Conservation (phyloP, 176 grass and related monocot species). For the Carex pumila region DNA sequence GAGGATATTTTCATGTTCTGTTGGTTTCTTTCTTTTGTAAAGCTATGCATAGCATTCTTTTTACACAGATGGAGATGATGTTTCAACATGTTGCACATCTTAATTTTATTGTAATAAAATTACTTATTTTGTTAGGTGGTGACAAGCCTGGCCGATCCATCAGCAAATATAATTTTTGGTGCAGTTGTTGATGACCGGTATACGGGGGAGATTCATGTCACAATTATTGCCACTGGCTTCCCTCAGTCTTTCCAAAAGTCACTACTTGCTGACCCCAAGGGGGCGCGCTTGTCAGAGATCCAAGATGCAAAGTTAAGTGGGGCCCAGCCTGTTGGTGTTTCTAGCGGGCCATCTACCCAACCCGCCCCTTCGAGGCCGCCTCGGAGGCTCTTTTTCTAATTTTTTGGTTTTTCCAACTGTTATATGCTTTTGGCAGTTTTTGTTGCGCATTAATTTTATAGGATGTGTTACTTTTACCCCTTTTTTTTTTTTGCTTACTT, state of each 20-base stretch:
- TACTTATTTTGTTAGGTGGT: constrained; percentile 52
- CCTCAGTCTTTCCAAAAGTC: constrained; percentile 89
- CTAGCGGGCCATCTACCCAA: constrained; percentile 6
- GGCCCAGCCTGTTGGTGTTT: constrained; percentile 23
- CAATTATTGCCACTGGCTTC: constrained; percentile 90
- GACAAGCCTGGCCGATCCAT: constrained; percentile 90
- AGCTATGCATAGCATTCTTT: background rate
- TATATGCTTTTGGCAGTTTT: background rate
- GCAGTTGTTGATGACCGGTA: constrained; percentile 90
- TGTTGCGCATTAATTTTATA: background rate
- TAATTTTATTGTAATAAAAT: background rate
- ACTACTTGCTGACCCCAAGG: constrained; percentile 63
- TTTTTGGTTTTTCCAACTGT: background rate
- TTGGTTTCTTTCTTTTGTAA: background rate
- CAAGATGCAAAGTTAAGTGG: constrained; percentile 38
- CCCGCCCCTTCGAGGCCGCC: constrained; percentile 31
- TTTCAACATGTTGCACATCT: background rate
- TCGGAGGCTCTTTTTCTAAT: constrained; percentile 68
- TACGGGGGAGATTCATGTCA: constrained; percentile 84
- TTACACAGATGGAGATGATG: background rate
- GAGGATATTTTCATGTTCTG: background rate
- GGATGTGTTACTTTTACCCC: background rate
- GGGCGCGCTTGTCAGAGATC: constrained; percentile 36
- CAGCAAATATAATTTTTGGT: constrained; percentile 94
- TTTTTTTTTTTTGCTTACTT: background rate